Evolutionary conservation across 169 alveolate species (phyloP).

Genomic region (Eimeria falciformis): DNA sequence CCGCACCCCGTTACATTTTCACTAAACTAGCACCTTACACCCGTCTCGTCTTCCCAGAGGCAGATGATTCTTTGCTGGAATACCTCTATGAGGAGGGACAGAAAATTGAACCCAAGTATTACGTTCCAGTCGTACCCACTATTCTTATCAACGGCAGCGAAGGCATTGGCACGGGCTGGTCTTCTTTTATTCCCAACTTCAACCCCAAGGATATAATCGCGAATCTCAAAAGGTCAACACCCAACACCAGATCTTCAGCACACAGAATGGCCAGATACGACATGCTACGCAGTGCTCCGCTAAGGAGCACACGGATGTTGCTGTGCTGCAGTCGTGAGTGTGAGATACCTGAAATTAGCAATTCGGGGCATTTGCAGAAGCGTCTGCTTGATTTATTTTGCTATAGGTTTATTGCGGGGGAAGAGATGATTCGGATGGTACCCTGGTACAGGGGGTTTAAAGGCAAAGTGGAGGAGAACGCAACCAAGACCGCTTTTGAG

Average conservation of each 20-base stretch:
- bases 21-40: conserved; percentile 91
- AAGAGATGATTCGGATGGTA: conserved; percentile 92
- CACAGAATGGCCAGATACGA: not conserved
- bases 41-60: conserved; percentile 87
- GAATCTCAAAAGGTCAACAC: conserved; percentile 86
- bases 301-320: too few species aligned
- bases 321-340: too few species aligned
- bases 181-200: conserved; percentile 95
- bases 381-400: not conserved
- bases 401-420: conserved; percentile 84
- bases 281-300: too few species aligned
- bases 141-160: conserved; percentile 99
- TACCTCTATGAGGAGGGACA: conserved; percentile 97
- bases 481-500: conserved; percentile 81
- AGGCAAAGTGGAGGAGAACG: conserved; percentile 91
- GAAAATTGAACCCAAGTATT: conserved; percentile 98
- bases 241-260: not conserved
- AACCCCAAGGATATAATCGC: conserved; percentile 97
- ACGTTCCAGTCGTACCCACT: conserved; percentile 98
- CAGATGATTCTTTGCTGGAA: conserved; percentile 86
- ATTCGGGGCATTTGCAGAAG: not conserved
- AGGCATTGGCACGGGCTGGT: conserved; percentile 99
- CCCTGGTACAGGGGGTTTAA: conserved; percentile 99
- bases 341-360: too few species aligned
- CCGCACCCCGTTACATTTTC: conserved; percentile 94